These are phyloP conservation scores for Termitomyces sp. DNA, from an alignment of 768 basidiomycete species.

Conservation along the genomic window DNA sequence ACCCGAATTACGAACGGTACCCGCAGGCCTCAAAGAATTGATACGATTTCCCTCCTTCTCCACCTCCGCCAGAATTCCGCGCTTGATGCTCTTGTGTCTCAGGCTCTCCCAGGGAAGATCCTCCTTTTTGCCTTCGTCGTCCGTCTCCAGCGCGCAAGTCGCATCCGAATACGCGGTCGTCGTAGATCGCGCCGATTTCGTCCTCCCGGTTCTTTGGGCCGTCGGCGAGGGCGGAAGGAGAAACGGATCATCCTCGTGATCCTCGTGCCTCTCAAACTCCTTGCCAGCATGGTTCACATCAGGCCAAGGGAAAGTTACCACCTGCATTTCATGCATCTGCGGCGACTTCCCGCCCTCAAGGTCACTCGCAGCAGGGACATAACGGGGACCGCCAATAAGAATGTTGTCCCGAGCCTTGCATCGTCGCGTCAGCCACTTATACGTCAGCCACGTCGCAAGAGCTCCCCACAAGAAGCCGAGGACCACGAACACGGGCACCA, in stretches of 20 bases:
- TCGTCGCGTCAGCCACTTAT: slow-evolving; percentile 27
- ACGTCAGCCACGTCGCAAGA: slow-evolving; percentile 28
- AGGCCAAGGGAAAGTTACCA: slow-evolving; percentile 13
- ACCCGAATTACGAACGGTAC: slow-evolving; percentile 10
- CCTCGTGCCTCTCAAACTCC: neutral
- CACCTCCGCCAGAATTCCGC: slow-evolving; percentile 42
- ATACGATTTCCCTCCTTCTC: slow-evolving; percentile 28
- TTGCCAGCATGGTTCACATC: slow-evolving; percentile 1
- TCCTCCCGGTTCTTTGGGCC: slow-evolving; percentile 1
- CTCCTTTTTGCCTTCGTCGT: slow-evolving; percentile 13
- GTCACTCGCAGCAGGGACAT: slow-evolving; percentile 18
- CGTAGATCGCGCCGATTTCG: slow-evolving; percentile 14
- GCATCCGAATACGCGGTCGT: slow-evolving; percentile 5
- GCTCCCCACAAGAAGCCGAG: slow-evolving; percentile 26
- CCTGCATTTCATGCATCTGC: slow-evolving; percentile 7
- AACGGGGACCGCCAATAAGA: slow-evolving; percentile 17
- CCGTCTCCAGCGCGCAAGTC: slow-evolving; percentile 15
- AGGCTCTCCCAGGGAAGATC: slow-evolving; percentile 38
- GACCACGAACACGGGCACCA: slow-evolving; percentile 27
- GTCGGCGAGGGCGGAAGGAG: slow-evolving; percentile 14
- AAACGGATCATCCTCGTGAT: slow-evolving; percentile 16
- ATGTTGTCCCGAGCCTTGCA: slow-evolving; percentile 8
- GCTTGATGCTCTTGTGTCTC: slow-evolving; percentile 47
- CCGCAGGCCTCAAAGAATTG: slow-evolving; percentile 24
- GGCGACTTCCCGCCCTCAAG: slow-evolving; percentile 11